Evolutionary conservation across 2,329 filamentous ascomycete species (phyloP).

Genomic region (Penicillium sp.): DNA sequence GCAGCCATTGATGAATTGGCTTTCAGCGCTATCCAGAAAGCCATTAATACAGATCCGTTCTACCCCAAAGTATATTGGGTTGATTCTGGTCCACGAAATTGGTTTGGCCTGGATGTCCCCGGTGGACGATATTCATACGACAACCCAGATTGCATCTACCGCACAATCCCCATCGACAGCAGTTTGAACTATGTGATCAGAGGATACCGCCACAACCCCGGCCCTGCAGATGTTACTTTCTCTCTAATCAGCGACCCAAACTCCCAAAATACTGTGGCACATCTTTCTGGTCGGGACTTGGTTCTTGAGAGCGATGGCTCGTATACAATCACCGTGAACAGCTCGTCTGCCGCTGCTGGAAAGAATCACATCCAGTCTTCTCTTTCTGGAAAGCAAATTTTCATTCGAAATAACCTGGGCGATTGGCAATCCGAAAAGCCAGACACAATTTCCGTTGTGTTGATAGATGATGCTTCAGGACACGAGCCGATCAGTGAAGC

Average conservation of each 20-base stretch:
- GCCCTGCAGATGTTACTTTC: conserved; percentile 15
- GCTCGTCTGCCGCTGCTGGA: conserved; percentile 2
- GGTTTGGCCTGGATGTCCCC: conserved; percentile 15
- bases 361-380: conserved; percentile 14
- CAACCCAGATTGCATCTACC: conserved; percentile 18
- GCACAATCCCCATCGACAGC: conserved; percentile 15
- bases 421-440: conserved; percentile 13
- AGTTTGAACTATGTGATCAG: conserved; percentile 10
- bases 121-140: conserved; percentile 18
- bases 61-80: conserved; percentile 16
- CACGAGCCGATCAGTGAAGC: conserved; percentile 1
- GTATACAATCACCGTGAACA: conserved; percentile 16
- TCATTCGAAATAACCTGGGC: conserved; percentile 17
- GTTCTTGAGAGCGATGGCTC: conserved; percentile 12
- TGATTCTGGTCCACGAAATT: conserved; percentile 10
- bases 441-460: conserved; percentile 14
- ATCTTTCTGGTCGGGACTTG: conserved; percentile 9
- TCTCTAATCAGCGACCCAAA: conserved; percentile 17
- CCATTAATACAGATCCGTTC: conserved; percentile 13
- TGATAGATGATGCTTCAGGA: conserved; percentile 3
- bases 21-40: conserved; percentile 17
- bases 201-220: conserved; percentile 4
- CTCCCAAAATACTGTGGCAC: conserved; percentile 16
- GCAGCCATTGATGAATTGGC: conserved; percentile 15
- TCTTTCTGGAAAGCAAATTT: conserved; percentile 2